Conservation (phyloP, 768 basidiomycete species). For the Pholiota conissans region DNA sequence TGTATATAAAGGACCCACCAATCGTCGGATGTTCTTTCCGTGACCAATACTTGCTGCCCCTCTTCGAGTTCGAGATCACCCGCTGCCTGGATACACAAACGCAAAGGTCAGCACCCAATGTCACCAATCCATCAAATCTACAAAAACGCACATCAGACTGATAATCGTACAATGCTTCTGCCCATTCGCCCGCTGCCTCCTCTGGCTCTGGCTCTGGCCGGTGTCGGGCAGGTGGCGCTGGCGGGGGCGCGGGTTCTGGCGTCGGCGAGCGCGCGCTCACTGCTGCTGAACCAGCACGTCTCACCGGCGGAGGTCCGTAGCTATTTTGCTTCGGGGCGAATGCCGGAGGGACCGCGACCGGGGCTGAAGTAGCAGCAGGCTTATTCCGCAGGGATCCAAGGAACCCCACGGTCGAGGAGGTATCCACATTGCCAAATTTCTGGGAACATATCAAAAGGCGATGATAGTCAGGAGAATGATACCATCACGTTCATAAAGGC, state of each 20-base stretch:
- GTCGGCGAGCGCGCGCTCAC: constrained; percentile 25
- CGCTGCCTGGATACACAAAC: constrained; percentile 48
- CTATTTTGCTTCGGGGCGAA: constrained; percentile 42
- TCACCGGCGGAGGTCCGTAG: constrained; percentile 53
- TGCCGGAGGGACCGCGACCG: constrained; percentile 37
- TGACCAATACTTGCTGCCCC: constrained; percentile 59
- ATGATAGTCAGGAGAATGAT: constrained; percentile 7
- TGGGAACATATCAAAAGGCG: constrained; percentile 19
- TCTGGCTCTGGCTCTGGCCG: constrained; percentile 36
- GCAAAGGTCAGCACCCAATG: background rate
- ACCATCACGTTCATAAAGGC: constrained; percentile 9
- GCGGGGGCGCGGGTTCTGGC: constrained; percentile 18
- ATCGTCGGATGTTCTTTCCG: constrained; percentile 69
- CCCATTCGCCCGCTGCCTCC: constrained; percentile 65
- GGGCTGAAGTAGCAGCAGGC: constrained; percentile 29
- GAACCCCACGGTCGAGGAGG: constrained; percentile 47
- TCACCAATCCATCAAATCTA: background rate
- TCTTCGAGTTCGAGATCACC: constrained; percentile 64
- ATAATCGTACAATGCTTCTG: constrained; percentile 77
- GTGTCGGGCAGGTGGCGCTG: constrained; percentile 28
- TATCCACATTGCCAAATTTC: constrained; percentile 65
- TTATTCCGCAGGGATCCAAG: constrained; percentile 46
- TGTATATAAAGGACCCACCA: constrained; percentile 46
- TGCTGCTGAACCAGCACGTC: constrained; percentile 23
- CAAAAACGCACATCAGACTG: constrained; percentile 48